Base-by-base conservation (phyloP, 305 asterid species). In the Petunia hybrid region DNA sequence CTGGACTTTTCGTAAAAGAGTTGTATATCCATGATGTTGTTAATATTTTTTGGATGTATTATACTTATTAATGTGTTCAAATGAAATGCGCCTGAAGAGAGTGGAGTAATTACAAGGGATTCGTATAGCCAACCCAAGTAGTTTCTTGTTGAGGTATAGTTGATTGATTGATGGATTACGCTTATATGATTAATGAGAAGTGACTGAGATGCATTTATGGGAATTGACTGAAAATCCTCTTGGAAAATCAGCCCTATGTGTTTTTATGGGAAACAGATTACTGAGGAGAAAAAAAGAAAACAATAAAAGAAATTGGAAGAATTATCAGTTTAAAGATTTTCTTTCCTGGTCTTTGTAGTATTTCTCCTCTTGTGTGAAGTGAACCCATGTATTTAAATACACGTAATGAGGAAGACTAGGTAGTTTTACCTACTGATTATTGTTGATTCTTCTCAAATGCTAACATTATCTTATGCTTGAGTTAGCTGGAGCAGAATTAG, bases 121-220 rank as follows among this genome's bases (percentile, higher is more conserved):
- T 53, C 38, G 8, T 74, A 13, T 7, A 7, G 12, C 79, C 22
- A 38, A 7, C 38, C 51, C 51, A 74, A 74, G 36, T 74, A 53
- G 51, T 74, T 74, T 74, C 2, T 14, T 46, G 14, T 53, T 51
- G 48, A 74, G 57, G 64, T 74, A 38, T 7, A 53, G 79, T 74
- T 40, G 38, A 53, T 74, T 74, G 51, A 48, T 51, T 74, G 46
- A 53, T 13, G 78, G 8, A 74, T 53, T 13, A 2, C 36, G 38
- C 46, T 51, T 36, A 69, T 13, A 51, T 36, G 78, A 73, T 36
- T 51, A 41, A 2, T 51, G 45, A 73, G 45, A 35, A 73, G 14
- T 73, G 78, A 73, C 39, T 74, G 64, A 74, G 14, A 38, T 74
- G 78, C 63, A 53, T 74, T 22, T 74, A 53, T 38, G 65, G 64